Evolutionary conservation across 1,284 basidiomycete species (phyloP), one percentile per base, ranked within the genome.

Genomic region (Ustilago lituana): DNA sequence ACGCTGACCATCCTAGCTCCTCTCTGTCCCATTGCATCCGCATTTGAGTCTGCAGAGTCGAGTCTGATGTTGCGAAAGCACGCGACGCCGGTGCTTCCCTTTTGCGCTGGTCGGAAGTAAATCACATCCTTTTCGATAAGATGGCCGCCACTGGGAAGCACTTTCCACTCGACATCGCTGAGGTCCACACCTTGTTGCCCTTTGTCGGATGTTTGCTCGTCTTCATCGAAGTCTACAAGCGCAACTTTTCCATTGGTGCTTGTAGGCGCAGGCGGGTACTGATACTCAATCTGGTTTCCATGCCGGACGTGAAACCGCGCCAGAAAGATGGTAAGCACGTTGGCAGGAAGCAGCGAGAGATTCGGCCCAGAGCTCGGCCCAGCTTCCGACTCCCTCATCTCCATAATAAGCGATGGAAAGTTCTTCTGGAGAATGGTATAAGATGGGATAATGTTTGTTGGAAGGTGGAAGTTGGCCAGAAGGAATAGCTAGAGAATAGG

Each of bases 141-240:
- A 44, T 78, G 76, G 0, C 67, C 59, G 26, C 76, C 76, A 23
- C 64, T 69, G 5, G 76, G 76, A 5, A 78, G 55, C 7, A 66
- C 74, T 54, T 76, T 77, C 76, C 76, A 78, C 31, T 78, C 76
- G 15, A 75, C 54, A 7, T 57, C 64, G 8, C 37, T 54, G 17
- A 68, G 52, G 22, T 68, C 61, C 11, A 70, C 27, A 1, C 33
- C 54, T 17, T 37, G 2, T 0, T 4, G 17, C 15, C 27, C 39
- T n/a, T 46, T 15, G 31, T 19, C 20, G 20, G 32, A 14, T 15
- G 11, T 6, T 5, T 23, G 23, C 19, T 36, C 29, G 15, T 8
- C 29, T 20, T 48, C 47, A 15, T 62, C 53, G 5, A 65, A 20
- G 17, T 71, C 58, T 19, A 71, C 29, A 12, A 70, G 60, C 38